Conservation (phyloP, 1,139 yeast species). For the Lodderomyces metapsilosis region DNA sequence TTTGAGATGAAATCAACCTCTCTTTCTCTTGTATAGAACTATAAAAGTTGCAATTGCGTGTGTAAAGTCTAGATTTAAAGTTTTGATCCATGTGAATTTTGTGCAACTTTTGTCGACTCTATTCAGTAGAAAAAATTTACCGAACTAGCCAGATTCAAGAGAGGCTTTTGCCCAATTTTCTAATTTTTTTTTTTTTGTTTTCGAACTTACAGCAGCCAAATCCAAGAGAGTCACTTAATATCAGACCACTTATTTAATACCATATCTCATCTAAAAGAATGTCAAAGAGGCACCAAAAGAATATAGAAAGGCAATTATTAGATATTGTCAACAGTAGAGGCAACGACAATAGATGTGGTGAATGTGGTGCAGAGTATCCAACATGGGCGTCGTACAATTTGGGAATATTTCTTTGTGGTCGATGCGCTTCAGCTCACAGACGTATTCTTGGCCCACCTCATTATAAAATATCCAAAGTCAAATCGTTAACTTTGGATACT, state of each 20-base stretch:
- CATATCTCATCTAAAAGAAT: slow-evolving; percentile 5
- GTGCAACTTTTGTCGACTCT: no score
- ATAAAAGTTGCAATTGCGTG: not conserved
- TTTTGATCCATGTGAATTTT: no score
- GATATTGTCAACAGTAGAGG: slow-evolving; percentile 39
- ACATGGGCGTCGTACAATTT: slow-evolving; percentile 52
- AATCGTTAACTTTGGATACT: slow-evolving; percentile 78
- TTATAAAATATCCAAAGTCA: slow-evolving; percentile 57
- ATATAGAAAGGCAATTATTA: slow-evolving; percentile 40
- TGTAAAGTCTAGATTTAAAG: not conserved
- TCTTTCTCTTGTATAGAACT: not conserved
- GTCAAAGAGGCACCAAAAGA: slow-evolving; percentile 14
- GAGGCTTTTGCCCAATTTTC: no score
- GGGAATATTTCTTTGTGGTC: slow-evolving; percentile 71
- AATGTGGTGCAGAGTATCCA: slow-evolving; percentile 64
- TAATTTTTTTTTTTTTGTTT: not conserved
- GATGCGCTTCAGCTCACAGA: slow-evolving; percentile 79
- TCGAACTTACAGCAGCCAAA: not conserved
- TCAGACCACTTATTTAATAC: not conserved
- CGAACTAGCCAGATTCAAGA: slow-evolving; percentile 1
- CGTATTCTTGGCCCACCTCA: slow-evolving; percentile 57
- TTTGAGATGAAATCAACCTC: not conserved
- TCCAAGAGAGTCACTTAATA: not conserved
- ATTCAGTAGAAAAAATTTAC: no score
- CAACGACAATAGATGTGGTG: slow-evolving; percentile 67